Conservation (phyloP, 164 flowering plant genomes). For the Vitis rotundifolia region DNA sequence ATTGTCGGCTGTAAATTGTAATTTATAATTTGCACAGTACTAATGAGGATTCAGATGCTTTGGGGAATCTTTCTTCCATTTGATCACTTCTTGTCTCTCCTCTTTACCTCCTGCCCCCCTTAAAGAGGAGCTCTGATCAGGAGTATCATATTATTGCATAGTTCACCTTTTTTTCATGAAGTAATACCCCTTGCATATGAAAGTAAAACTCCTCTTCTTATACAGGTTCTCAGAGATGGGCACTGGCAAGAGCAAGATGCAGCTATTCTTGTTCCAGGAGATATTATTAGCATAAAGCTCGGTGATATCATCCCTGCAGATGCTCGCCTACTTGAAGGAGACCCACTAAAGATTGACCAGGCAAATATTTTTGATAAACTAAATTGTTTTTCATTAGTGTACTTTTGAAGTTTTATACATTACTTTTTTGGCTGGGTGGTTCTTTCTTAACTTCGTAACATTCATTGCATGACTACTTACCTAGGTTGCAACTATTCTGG, state of each 20-base stretch:
- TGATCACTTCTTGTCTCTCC: too few relatives aligned
- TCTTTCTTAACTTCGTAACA: neutral
- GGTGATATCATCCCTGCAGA: constrained; percentile 91
- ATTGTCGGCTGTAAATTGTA: too few relatives aligned
- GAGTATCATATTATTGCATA: neutral
- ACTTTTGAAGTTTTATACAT: neutral
- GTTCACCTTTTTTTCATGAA: neutral
- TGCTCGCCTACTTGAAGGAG: constrained; percentile 88
- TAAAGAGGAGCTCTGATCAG: neutral
- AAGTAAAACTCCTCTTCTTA: constrained; percentile 3
- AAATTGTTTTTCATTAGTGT: neutral
- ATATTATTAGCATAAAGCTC: constrained; percentile 80
- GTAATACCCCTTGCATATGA: neutral
- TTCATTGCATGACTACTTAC: constrained; percentile 1
- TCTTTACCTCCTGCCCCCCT: neutral
- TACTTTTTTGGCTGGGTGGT: neutral
- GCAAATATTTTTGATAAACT: constrained; percentile 31
- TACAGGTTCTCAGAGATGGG: constrained; percentile 80
- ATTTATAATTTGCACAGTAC: too few relatives aligned
- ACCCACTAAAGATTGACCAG: constrained; percentile 79
- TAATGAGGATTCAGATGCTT: too few relatives aligned
- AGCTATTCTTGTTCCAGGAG: constrained; percentile 79
- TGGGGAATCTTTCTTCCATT: too few relatives aligned
- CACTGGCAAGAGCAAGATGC: constrained; percentile 88
- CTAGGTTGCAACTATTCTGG: neutral